These are phyloP conservation scores for Boletus fagicola DNA, from an alignment of 768 basidiomycete genomes.

Conservation along the genomic window DNA sequence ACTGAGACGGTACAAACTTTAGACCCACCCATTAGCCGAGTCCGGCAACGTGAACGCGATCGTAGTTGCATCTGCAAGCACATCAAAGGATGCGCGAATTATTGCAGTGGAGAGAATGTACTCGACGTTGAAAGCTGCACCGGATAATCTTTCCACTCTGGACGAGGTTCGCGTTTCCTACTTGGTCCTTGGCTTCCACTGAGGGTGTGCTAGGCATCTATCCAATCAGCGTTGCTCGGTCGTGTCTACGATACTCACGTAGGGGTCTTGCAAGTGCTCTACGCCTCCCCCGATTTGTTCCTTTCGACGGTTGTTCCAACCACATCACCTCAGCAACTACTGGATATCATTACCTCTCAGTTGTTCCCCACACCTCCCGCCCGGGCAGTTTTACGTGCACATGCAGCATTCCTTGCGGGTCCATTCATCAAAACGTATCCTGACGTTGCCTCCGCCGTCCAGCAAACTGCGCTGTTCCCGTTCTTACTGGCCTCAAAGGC, in stretches of 20 bases:
- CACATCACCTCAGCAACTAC: conserved; percentile 22
- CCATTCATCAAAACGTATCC: conserved; percentile 40
- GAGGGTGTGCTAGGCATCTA: conserved; percentile 43
- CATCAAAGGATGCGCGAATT: conserved; percentile 58
- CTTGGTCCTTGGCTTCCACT: not conserved
- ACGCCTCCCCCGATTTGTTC: conserved; percentile 48
- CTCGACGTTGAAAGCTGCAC: conserved; percentile 31
- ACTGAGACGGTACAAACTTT: not conserved
- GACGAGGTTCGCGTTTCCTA: conserved; percentile 34
- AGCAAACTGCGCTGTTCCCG: conserved; percentile 64
- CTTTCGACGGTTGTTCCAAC: conserved; percentile 34
- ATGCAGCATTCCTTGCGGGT: conserved; percentile 54
- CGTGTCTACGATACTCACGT: conserved; percentile 65
- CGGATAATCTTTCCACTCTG: conserved; percentile 25
- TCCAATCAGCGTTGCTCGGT: conserved; percentile 62
- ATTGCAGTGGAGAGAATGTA: conserved; percentile 60
- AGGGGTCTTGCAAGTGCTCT: conserved; percentile 65
- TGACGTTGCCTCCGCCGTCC: conserved; percentile 33
- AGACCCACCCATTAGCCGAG: conserved; percentile 26
- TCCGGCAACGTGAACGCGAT: conserved; percentile 41
- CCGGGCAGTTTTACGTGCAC: conserved; percentile 50
- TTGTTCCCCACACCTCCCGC: conserved; percentile 42
- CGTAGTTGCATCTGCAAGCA: conserved; percentile 55
- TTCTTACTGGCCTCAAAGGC: conserved; percentile 73
- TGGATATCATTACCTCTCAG: conserved; percentile 27